Conservation (phyloP, 768 basidiomycete species). For the Boletus rufocinnamomeus region DNA sequence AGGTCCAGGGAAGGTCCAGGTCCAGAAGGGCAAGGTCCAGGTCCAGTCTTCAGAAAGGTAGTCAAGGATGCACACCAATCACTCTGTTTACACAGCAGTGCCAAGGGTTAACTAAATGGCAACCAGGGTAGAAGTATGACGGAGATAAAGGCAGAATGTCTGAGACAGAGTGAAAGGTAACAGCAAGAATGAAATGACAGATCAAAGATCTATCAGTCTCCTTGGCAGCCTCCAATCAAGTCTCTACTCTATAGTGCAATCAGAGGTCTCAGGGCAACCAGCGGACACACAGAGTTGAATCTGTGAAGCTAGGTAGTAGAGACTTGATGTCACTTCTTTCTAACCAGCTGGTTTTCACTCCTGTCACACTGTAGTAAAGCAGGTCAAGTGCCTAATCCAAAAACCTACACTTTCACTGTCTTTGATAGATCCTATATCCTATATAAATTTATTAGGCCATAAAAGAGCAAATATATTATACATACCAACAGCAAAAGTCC, state of each 20-base stretch:
- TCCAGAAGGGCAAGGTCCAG: background rate
- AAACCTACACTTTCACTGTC: too few species aligned
- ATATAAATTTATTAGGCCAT: too few species aligned
- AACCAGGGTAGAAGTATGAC: too few species aligned
- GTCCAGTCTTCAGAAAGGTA: background rate
- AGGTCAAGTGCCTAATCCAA: too few species aligned
- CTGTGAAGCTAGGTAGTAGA: conserved; percentile 15
- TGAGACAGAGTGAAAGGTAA: background rate
- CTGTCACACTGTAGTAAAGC: too few species aligned
- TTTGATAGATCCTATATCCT: too few species aligned
- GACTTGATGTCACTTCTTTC: conserved; percentile 11
- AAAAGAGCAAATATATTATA: too few species aligned
- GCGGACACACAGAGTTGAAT: conserved; percentile 16
- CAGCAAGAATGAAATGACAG: background rate
- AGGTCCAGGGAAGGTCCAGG: background rate
- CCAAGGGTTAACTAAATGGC: background rate
- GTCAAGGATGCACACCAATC: background rate
- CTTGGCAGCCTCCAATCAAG: background rate
- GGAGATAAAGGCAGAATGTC: too few species aligned
- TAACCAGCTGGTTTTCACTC: too few species aligned
- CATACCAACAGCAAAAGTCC: too few species aligned
- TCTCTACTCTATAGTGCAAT: conserved; percentile 6
- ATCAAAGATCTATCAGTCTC: background rate
- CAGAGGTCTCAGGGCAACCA: conserved; percentile 9
- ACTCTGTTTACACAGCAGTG: background rate